Conservation (phyloP, 495 filamentous ascomycete genomes). For the Cenococcum geophilum region DNA sequence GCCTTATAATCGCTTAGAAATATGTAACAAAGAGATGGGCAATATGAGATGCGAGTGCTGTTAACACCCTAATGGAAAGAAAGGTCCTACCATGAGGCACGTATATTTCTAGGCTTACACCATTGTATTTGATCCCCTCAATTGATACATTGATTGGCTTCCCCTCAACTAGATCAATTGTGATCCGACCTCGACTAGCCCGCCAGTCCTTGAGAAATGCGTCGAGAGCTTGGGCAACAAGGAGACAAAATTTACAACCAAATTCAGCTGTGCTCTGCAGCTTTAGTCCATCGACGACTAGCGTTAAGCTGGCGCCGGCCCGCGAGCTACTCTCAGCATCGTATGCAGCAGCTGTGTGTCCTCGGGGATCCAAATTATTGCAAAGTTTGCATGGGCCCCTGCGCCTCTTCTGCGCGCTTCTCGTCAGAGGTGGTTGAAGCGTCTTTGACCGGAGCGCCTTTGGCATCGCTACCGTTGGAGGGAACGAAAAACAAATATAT, state of each 20-base stretch:
- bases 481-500: background rate
- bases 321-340: conserved; percentile 9
- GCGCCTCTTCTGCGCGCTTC: conserved; percentile 3
- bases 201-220: conserved; percentile 23
- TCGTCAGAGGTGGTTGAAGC: background rate
- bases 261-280: conserved; percentile 10
- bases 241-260: conserved; percentile 21
- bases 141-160: conserved; percentile 14
- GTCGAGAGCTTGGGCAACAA: conserved; percentile 23
- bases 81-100: conserved; percentile 15
- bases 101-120: conserved; percentile 18
- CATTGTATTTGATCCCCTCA: conserved; percentile 14
- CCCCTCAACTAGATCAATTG: conserved; percentile 19
- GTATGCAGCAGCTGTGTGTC: conserved; percentile 17
- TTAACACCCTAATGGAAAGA: too few relatives aligned
- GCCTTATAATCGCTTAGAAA: conserved; percentile 7
- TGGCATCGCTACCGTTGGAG: background rate
- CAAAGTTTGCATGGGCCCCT: conserved; percentile 12
- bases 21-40: background rate
- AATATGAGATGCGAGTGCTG: too few relatives aligned
- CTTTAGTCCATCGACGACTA: conserved; percentile 19
- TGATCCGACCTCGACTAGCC: conserved; percentile 7
- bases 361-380: conserved; percentile 21
- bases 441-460: background rate
- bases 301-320: conserved; percentile 9